phyloP scores from a whole-genome alignment of 805 yeast species.

The Tetrapisispora namnaoensis region DNA sequence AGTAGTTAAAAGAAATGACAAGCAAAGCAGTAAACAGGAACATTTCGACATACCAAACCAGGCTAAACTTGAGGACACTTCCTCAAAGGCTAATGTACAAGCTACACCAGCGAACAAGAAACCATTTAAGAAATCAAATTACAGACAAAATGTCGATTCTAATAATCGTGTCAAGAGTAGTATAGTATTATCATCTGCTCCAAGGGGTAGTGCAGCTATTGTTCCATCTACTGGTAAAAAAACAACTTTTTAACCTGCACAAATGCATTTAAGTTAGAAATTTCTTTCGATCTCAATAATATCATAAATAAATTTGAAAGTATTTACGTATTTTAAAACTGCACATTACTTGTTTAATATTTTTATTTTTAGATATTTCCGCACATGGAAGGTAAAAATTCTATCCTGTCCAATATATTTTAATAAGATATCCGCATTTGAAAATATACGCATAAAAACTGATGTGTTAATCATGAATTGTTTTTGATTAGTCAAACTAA shows the following conservation, averaged over 20 bases:
- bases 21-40: slow-evolving; percentile 21
- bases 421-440: no score
- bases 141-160: slow-evolving; percentile 21
- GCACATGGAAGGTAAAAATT: not conserved
- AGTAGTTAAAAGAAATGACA: slow-evolving; percentile 35
- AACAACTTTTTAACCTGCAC: slow-evolving; percentile 45
- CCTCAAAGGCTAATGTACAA: slow-evolving; percentile 6
- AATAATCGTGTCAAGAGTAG: slow-evolving; percentile 61
- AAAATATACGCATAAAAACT: no score
- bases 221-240: slow-evolving; percentile 89
- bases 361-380: not conserved
- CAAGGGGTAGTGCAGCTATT: slow-evolving; percentile 80
- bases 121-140: slow-evolving; percentile 19
- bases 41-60: slow-evolving; percentile 16
- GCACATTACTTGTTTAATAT: not conserved
- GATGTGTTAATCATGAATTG: no score
- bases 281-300: not conserved
- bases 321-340: not conserved
- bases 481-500: no score
- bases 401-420: no score
- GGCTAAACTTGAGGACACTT: slow-evolving; percentile 4
- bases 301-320: not conserved
- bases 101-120: slow-evolving; percentile 16
- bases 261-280: not conserved
- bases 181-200: slow-evolving; percentile 79